Evolutionary conservation across 257 asterid genomes (phyloP).

Genomic region (Capsicum rhomboideum): DNA sequence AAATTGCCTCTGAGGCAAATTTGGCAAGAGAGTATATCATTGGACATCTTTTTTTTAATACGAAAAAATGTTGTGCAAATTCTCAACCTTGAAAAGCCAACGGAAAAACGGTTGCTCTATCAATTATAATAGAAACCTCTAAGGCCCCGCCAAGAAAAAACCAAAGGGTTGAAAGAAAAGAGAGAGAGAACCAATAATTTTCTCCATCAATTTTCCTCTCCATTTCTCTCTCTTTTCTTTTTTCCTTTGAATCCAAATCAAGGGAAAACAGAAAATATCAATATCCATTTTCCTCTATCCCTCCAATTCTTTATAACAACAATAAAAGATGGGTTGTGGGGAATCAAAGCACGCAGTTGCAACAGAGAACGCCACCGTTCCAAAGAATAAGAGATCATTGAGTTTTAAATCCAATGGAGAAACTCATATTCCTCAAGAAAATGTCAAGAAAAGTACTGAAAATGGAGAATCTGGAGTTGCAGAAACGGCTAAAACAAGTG

Average conservation of each 20-base stretch:
- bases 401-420: not conserved
- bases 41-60: not conserved
- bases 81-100: conserved; percentile 3
- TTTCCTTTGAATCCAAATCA: conserved; percentile 1
- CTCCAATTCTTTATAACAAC: not conserved
- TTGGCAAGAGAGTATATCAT: not conserved
- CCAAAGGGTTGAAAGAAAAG: conserved; percentile 10
- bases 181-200: conserved; percentile 7
- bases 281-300: not conserved
- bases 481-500: conserved; percentile 2
- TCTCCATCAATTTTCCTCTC: conserved; percentile 21
- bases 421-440: conserved; percentile 6
- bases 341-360: conserved; percentile 86
- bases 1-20: no score
- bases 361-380: conserved; percentile 40
- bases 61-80: not conserved
- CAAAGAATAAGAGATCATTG: conserved; percentile 35
- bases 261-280: not conserved
- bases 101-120: conserved; percentile 19
- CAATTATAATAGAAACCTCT: conserved; percentile 5
- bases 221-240: conserved; percentile 5
- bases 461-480: conserved; percentile 3
- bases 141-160: conserved; percentile 2
- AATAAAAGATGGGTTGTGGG: conserved; percentile 60
- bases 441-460: not conserved